These are phyloP conservation scores for Phylloporus arenicola DNA, from an alignment of 768 basidiomycete species.

Conservation along the genomic window DNA sequence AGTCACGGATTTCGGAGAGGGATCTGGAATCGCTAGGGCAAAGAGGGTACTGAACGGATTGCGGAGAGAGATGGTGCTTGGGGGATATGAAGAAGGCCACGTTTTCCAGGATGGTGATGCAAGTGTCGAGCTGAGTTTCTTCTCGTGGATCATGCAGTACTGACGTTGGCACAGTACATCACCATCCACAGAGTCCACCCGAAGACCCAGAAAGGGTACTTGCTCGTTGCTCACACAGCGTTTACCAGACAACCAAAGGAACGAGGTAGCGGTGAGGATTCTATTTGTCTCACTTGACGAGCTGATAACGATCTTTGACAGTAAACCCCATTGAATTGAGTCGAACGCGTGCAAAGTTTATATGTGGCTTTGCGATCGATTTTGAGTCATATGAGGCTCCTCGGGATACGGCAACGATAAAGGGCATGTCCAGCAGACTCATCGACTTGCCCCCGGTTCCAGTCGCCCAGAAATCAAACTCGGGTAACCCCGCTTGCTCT, in stretches of 20 bases:
- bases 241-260: constrained; percentile 80
- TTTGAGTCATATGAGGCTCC: constrained; percentile 56
- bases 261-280: constrained; percentile 66
- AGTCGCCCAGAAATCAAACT: constrained; percentile 58
- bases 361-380: constrained; percentile 72
- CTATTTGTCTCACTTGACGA: neutral
- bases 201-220: constrained; percentile 81
- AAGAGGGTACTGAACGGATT: constrained; percentile 79
- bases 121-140: constrained; percentile 30
- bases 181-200: constrained; percentile 91
- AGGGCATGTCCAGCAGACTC: constrained; percentile 68
- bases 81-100: constrained; percentile 85
- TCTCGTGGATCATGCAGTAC: neutral
- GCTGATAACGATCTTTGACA: constrained; percentile 25
- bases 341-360: constrained; percentile 71
- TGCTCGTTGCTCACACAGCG: constrained; percentile 88
- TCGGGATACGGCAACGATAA: constrained; percentile 48
- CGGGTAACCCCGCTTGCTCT: constrained; percentile 66
- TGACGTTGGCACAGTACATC: constrained; percentile 64
- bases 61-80: constrained; percentile 89
- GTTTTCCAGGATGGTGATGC: constrained; percentile 96
- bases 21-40: constrained; percentile 51
- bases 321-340: constrained; percentile 82
- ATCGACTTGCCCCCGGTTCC: constrained; percentile 55
- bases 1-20: constrained; percentile 49